Percentiles rank a stretch among this genome's conserved stretches.
Evolutionary conservation across 768 basidiomycete species (phyloP).

Genomic region (Lactarius psammicola): DNA sequence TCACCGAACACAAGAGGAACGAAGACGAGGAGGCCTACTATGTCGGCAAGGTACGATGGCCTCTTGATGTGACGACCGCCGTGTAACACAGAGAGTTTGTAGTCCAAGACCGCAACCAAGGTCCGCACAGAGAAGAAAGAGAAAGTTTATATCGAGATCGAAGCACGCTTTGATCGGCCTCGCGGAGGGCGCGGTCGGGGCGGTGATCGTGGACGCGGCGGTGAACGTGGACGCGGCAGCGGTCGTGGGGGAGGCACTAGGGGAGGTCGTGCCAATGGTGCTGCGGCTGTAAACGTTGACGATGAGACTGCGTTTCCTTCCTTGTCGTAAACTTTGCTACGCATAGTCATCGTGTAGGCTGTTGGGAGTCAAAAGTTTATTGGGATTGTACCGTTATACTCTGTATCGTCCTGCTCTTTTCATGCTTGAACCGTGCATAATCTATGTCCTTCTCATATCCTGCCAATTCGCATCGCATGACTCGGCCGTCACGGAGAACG

Average conservation of each 20-base stretch:
- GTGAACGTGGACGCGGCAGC: slow-evolving; percentile 43
- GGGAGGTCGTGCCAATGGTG: slow-evolving; percentile 42
- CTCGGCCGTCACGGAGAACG: background rate
- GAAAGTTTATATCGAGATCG: slow-evolving; percentile 90
- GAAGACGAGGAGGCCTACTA: slow-evolving; percentile 76
- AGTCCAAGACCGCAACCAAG: slow-evolving; percentile 70
- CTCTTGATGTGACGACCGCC: background rate
- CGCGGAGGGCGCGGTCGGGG: slow-evolving; percentile 59
- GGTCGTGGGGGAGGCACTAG: slow-evolving; percentile 45
- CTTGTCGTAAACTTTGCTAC: slow-evolving; percentile 46
- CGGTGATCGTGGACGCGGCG: slow-evolving; percentile 47
- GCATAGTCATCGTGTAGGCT: slow-evolving; percentile 19
- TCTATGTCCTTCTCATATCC: slow-evolving; percentile 18
- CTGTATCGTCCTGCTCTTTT: slow-evolving; percentile 27
- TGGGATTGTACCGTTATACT: slow-evolving; percentile 27
- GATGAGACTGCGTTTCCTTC: slow-evolving; percentile 91
- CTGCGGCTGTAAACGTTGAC: slow-evolving; percentile 60
- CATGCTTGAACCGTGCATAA: slow-evolving; percentile 27
- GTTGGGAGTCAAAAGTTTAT: slow-evolving; percentile 25
- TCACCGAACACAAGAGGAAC: slow-evolving; percentile 59
- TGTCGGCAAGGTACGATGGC: slow-evolving; percentile 72
- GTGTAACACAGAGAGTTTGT: slow-evolving; percentile 7
- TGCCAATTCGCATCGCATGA: background rate
- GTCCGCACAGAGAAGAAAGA: slow-evolving; percentile 77
- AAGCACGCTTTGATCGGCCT: slow-evolving; percentile 84